Evolutionary conservation across 345 rosid species (phyloP), one percentile per base, ranked within the genome.

Genomic region (Hibiscus tridactylites): DNA sequence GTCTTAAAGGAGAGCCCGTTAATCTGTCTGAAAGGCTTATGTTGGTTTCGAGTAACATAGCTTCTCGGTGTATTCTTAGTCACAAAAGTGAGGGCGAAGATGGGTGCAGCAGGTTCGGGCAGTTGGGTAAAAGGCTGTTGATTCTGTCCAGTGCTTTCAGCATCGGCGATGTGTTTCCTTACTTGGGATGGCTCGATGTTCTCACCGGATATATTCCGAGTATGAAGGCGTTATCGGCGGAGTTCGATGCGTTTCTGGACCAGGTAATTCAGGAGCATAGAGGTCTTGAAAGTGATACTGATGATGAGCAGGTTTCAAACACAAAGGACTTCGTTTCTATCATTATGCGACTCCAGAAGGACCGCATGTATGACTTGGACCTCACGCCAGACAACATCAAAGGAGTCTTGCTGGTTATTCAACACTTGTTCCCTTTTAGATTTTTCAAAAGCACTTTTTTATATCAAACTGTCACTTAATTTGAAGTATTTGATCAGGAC

Each of bases 141-240:
- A 50, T 50, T 50, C 54, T 50, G 6, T 13, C 26, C 1, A 21
- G 13, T 4, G 33, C 11, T 21, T 24, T 65, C 67, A 39, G 71
- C 70, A 28, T 47, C 10, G 52, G 56, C 10, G 26, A 35, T 17
- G 9, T 57, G 44, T 52, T n/a, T 37, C 42, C 74, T 70, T 50
- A 21, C 35, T 6, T 31, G 21, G 71, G 76, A 58, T 60, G 79
- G 2, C 58, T 75, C 13, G 57, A 75, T 24, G 31, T 71, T 0
- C 63, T 75, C 28, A 64, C 76, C 0, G 74, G 73, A 35, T 75
- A 61, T 31, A 52, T 74, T 0, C 61, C 61, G 2, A 15, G 69
- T 7, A 71, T 75, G n/a, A 75, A 78, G 8, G 79, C 73, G 17
- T 72, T 73, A 4, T 65, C 63, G 21, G n/a, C 33, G 29, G 74